Evolutionary conservation across 2,329 filamentous ascomycete genomes (phyloP).

Genomic region (Sclerotinia borealis): DNA sequence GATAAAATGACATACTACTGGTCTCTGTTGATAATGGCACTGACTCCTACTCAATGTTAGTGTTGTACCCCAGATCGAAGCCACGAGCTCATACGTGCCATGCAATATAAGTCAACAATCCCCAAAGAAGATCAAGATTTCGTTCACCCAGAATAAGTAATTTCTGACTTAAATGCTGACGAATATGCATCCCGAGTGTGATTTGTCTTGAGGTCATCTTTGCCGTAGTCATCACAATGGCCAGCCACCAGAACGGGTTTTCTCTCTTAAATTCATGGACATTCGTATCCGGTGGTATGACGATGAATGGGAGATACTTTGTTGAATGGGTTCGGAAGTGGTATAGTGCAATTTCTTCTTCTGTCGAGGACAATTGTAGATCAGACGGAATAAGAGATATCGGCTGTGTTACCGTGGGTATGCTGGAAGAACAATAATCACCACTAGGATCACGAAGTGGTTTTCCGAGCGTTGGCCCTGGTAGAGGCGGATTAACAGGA

Average conservation of each 20-base stretch:
- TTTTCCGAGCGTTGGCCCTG: background rate
- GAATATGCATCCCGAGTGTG: constrained; percentile 37
- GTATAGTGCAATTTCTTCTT: constrained; percentile 37
- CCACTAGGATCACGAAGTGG: background rate
- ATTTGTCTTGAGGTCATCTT: constrained; percentile 38
- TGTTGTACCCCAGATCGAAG: background rate
- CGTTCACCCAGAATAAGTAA: constrained; percentile 44
- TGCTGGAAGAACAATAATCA: background rate
- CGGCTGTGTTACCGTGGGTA: background rate
- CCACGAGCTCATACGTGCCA: background rate
- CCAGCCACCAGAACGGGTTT: constrained; percentile 45
- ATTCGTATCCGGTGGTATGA: constrained; percentile 35
- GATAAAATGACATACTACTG: background rate
- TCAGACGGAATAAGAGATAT: background rate
- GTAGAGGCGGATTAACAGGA: background rate
- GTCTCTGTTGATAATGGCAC: constrained; percentile 9
- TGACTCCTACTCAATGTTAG: constrained; percentile 32
- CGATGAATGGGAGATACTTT: constrained; percentile 41
- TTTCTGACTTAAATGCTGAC: constrained; percentile 40
- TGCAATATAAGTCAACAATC: constrained; percentile 35
- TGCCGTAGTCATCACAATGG: constrained; percentile 42
- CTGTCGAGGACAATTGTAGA: constrained; percentile 30
- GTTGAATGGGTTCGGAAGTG: constrained; percentile 40
- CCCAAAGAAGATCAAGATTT: constrained; percentile 46
- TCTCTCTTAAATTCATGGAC: constrained; percentile 36